Percentiles rank a stretch among this genome's conserved stretches.
Evolutionary conservation across 164 flowering plant genomes (phyloP).

Genomic region (Stephania cephalantha): DNA sequence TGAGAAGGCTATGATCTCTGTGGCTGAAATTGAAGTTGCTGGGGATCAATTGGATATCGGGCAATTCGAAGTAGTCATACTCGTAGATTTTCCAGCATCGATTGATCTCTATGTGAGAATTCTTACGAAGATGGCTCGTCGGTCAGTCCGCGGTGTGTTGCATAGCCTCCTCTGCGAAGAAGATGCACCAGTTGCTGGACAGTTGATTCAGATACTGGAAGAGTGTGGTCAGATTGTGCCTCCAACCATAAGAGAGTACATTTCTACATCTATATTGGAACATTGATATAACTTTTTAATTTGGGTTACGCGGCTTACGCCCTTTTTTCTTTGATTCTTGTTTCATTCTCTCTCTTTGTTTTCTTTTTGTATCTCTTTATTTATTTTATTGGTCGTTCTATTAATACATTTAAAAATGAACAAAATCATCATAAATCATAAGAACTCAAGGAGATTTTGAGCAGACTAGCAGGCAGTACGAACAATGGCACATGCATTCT

Average conservation of each 20-base stretch:
- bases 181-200: constrained; percentile 26
- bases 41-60: constrained; percentile 15
- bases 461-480: too few species aligned
- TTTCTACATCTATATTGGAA: constrained; percentile 12
- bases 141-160: constrained; percentile 25
- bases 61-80: constrained; percentile 26
- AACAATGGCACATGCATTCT: not conserved
- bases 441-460: not conserved
- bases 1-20: constrained; percentile 15
- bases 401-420: not conserved
- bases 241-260: constrained; percentile 21
- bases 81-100: constrained; percentile 20
- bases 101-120: constrained; percentile 28
- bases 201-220: constrained; percentile 32
- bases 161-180: constrained; percentile 28
- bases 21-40: constrained; percentile 24
- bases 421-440: not conserved
- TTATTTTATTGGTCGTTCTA: too few species aligned
- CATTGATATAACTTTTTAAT: constrained; percentile 4
- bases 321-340: not conserved
- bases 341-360: not conserved
- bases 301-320: not conserved
- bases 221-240: constrained; percentile 42
- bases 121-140: constrained; percentile 41
- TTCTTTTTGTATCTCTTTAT: too few species aligned